A percentile compares a stretch with the other conserved stretches of the same genome.
Conservation (phyloP, 1,284 basidiomycete species). For the Cystobasidium slooffiae region DNA sequence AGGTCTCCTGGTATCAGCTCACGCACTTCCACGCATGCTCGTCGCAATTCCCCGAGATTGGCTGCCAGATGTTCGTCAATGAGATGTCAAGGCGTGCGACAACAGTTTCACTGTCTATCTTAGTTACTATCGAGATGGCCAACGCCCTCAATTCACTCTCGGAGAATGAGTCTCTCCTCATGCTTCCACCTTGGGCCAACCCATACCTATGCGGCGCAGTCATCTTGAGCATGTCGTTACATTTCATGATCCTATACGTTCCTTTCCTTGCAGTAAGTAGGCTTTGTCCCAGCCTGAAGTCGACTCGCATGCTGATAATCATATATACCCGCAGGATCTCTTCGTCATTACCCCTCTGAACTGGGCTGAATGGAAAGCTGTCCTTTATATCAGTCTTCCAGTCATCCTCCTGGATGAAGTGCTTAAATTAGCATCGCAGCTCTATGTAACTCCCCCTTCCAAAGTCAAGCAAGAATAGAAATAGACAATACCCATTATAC, state of each 20-base stretch:
- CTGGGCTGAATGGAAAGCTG: constrained; percentile 93
- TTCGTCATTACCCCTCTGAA: constrained; percentile 92
- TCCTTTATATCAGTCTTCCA: constrained; percentile 82
- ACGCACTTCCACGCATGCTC: constrained; percentile 94
- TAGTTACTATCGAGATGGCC: constrained; percentile 97
- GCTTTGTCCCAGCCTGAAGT: neutral
- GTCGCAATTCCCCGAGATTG: constrained; percentile 78
- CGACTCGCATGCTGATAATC: constrained; percentile 14
- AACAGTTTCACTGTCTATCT: constrained; percentile 91
- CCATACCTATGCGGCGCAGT: constrained; percentile 87
- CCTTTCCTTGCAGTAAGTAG: constrained; percentile 83
- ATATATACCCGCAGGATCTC: constrained; percentile 63
- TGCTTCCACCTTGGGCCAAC: constrained; percentile 90
- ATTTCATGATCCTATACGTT: constrained; percentile 92
- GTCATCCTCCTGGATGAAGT: constrained; percentile 89
- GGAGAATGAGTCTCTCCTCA: constrained; percentile 92
- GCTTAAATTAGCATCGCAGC: constrained; percentile 68
- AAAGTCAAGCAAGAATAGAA: constrained; percentile 50
- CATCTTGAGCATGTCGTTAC: constrained; percentile 83
- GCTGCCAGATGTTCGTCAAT: constrained; percentile 91
- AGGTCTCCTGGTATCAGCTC: constrained; percentile 89
- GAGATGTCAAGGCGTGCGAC: constrained; percentile 82
- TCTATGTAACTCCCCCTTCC: constrained; percentile 48
- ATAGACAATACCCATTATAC: constrained; percentile 3
- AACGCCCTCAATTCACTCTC: constrained; percentile 92